Evolutionary conservation across 306 rosid genomes (phyloP).

Genomic region (Astragalus glycyphyllos): DNA sequence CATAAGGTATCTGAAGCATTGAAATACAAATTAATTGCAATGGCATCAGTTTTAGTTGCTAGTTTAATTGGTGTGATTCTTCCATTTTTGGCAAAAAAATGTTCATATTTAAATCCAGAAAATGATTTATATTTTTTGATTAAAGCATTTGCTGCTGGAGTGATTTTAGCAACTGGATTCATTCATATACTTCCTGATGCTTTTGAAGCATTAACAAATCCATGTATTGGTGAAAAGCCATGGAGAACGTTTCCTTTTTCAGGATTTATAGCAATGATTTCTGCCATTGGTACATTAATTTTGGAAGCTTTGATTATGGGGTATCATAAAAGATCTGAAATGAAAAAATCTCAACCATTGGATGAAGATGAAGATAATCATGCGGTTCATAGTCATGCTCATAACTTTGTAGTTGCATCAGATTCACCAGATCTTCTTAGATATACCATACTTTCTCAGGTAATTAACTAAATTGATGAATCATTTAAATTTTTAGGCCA

Average conservation of each 20-base stretch:
- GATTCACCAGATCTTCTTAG: conserved; percentile 44
- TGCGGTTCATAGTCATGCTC: conserved; percentile 15
- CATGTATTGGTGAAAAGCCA: conserved; percentile 55
- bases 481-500: background rate
- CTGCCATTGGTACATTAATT: conserved; percentile 63
- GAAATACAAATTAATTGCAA: conserved; percentile 54
- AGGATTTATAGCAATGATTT: conserved; percentile 68
- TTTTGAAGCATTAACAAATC: conserved; percentile 52
- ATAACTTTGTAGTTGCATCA: conserved; percentile 7
- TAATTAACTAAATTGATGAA: background rate
- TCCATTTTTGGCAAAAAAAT: conserved; percentile 52
- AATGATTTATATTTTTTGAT: conserved; percentile 54
- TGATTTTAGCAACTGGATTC: conserved; percentile 76
- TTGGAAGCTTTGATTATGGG: conserved; percentile 65
- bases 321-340: conserved; percentile 49
- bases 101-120: conserved; percentile 49
- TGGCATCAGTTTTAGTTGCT: conserved; percentile 54
- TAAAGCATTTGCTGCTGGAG: conserved; percentile 74
- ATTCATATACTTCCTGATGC: conserved; percentile 74
- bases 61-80: conserved; percentile 58
- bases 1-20: conserved; percentile 44
- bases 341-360: conserved; percentile 47
- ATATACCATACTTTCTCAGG: conserved; percentile 48
- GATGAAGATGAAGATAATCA: conserved; percentile 41
- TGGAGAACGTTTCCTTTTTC: conserved; percentile 72